Conservation (phyloP, 139 green algal species). For the Limnomonas spitsbergensis region DNA sequence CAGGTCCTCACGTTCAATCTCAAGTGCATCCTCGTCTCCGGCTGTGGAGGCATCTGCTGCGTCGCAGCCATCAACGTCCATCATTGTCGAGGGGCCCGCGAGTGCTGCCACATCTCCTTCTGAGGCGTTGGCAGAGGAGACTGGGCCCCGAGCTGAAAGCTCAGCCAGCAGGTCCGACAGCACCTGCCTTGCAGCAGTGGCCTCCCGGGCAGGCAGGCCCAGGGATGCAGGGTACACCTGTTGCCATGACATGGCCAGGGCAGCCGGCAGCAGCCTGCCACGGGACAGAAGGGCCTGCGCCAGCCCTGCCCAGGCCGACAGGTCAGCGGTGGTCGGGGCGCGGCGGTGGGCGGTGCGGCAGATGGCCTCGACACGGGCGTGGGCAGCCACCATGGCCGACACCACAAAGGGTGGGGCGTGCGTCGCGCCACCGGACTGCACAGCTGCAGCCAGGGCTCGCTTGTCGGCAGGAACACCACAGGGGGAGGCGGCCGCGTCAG, state of each 20-base stretch:
- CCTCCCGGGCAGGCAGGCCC: background rate
- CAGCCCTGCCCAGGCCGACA: conserved; percentile 53
- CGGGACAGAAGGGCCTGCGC: conserved; percentile 49
- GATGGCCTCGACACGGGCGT: conserved; percentile 33
- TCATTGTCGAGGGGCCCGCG: too few relatives aligned
- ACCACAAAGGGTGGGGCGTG: conserved; percentile 17
- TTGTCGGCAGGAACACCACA: background rate
- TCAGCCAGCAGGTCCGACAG: conserved; percentile 8
- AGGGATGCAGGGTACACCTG: conserved; percentile 37
- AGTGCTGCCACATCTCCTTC: too few relatives aligned
- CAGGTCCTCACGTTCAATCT: background rate
- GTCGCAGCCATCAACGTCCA: too few relatives aligned
- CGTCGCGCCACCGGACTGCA: conserved; percentile 3
- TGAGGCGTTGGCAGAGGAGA: too few relatives aligned
- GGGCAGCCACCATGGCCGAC: conserved; percentile 47
- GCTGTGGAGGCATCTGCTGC: too few relatives aligned
- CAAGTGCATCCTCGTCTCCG: too few relatives aligned
- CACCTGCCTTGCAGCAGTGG: background rate
- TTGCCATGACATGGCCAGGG: conserved; percentile 54
- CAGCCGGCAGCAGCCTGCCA: conserved; percentile 43
- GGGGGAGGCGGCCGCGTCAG: background rate
- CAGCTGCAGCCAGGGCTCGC: conserved; percentile 3
- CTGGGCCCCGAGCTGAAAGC: too few relatives aligned
- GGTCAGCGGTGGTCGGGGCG: conserved; percentile 48
- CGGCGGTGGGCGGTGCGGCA: conserved; percentile 27